Percentiles rank a stretch among this genome's conserved stretches.
phyloP scores from a whole-genome alignment of 139 green algal species.

The Monoraphidium neglectum region DNA sequence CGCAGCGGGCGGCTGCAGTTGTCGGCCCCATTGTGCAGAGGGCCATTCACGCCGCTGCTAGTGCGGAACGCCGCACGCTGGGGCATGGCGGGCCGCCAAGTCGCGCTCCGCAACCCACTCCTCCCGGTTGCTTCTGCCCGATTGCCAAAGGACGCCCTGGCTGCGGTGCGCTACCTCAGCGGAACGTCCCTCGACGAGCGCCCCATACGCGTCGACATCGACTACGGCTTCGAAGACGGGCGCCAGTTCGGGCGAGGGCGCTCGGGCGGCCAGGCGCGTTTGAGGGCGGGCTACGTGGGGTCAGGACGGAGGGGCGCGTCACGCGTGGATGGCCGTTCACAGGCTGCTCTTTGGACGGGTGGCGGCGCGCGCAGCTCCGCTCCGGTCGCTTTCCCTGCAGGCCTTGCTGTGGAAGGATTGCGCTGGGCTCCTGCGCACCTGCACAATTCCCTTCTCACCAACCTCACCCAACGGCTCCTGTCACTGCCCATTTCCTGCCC shows the following conservation, averaged over 20 bases:
- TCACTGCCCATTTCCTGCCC: not conserved
- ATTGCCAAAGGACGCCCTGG: constrained; percentile 69
- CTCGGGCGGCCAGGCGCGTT: constrained; percentile 84
- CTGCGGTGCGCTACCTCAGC: constrained; percentile 88
- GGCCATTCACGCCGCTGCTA: not conserved
- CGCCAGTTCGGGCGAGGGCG: constrained; percentile 93
- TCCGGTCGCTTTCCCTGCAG: too few relatives aligned
- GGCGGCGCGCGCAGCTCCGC: not conserved
- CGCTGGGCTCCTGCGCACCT: not conserved
- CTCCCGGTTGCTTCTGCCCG: too few relatives aligned
- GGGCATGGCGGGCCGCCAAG: too few relatives aligned
- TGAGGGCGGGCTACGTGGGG: too few relatives aligned
- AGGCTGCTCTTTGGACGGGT: not conserved
- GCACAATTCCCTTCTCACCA: not conserved
- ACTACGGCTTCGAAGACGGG: constrained; percentile 98
- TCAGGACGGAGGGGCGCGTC: not conserved
- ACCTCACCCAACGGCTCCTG: too few relatives aligned
- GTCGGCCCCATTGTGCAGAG: not conserved
- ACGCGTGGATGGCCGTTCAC: not conserved
- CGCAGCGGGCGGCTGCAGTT: not conserved
- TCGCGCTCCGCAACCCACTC: too few relatives aligned
- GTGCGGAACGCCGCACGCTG: not conserved
- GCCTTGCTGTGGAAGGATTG: not conserved
- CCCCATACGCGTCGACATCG: constrained; percentile 93
- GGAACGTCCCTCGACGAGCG: constrained; percentile 94